Percentiles rank a stretch among this genome's conserved stretches.
Conservation (phyloP, 352 stramenopile species). For the Phytopythium mirpurense region DNA sequence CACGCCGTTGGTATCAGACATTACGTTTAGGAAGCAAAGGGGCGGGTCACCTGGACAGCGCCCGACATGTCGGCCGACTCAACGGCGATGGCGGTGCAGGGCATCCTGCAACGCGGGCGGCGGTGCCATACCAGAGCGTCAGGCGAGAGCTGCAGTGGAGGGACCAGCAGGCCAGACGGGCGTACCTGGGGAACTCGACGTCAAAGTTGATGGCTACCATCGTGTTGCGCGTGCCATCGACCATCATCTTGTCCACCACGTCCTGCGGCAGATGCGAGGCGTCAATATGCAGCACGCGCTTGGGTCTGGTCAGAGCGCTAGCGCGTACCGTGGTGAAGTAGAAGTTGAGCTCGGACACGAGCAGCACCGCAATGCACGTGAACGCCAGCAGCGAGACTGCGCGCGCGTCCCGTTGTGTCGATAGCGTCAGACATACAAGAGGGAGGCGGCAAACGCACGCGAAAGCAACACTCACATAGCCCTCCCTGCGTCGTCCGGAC, state of each 20-base stretch:
- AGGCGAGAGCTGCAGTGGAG: not conserved
- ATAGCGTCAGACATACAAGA: no score
- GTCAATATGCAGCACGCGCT: no score
- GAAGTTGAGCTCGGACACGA: slow-evolving; percentile 72
- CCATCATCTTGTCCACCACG: slow-evolving; percentile 82
- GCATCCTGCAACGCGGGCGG: slow-evolving; percentile 35
- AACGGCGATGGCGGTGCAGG: slow-evolving; percentile 64
- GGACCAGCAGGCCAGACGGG: not conserved
- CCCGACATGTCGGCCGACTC: slow-evolving; percentile 72
- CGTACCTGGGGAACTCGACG: slow-evolving; percentile 63
- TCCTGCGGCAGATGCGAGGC: no score
- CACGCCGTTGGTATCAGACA: no score
- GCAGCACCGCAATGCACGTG: slow-evolving; percentile 51
- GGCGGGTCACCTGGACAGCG: slow-evolving; percentile 30
- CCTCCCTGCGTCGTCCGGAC: slow-evolving; percentile 78
- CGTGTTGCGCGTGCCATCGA: slow-evolving; percentile 66
- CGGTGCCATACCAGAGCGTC: not conserved
- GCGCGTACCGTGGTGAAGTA: slow-evolving; percentile 52
- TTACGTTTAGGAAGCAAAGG: not conserved
- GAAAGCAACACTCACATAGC: slow-evolving; percentile 61
- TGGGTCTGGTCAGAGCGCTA: no score
- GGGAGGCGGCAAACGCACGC: no score
- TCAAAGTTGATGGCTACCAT: slow-evolving; percentile 78
- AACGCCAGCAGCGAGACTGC: slow-evolving; percentile 73
- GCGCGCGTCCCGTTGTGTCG: no score